phyloP scores from a whole-genome alignment of 2,329 filamentous ascomycete species.

The Byssoonygena ceratinophila region DNA sequence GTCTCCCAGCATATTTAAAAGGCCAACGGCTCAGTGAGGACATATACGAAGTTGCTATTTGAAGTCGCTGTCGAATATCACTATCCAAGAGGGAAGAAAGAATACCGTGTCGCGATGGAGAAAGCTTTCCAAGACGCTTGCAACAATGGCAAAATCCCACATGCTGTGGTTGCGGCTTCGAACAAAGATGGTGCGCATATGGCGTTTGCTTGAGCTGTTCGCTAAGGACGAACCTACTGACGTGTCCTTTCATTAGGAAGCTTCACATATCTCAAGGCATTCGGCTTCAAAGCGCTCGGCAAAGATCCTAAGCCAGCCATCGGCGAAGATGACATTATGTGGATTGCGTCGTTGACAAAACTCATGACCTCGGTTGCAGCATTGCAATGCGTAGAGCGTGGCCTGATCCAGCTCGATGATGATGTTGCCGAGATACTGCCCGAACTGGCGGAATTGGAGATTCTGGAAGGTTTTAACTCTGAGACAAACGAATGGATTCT shows the following conservation, averaged over 20 bases:
- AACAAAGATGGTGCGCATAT: constrained; percentile 3
- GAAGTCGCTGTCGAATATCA: no score
- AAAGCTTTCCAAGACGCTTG: constrained; percentile 7
- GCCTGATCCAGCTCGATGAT: constrained; percentile 13
- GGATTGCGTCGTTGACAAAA: constrained; percentile 19
- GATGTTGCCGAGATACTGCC: constrained; percentile 12
- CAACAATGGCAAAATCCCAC: constrained; percentile 3
- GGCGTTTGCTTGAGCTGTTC: not conserved
- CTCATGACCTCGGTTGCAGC: constrained; percentile 12
- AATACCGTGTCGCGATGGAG: constrained; percentile 3
- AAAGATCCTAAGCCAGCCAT: not conserved
- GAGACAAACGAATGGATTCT: not conserved
- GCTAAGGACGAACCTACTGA: not conserved
- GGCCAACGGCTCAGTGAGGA: no score
- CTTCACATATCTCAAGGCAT: constrained; percentile 5
- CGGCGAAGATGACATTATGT: constrained; percentile 15
- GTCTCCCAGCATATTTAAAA: no score
- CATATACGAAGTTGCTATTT: no score
- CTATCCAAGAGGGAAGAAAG: no score
- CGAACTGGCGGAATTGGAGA: constrained; percentile 9
- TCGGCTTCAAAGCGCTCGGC: not conserved
- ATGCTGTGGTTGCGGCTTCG: constrained; percentile 5
- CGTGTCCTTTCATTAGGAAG: not conserved
- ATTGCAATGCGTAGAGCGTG: constrained; percentile 13
- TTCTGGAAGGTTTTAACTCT: constrained; percentile 7